Conservation (phyloP, 768 basidiomycete species). For the Amanita polypyramis region DNA sequence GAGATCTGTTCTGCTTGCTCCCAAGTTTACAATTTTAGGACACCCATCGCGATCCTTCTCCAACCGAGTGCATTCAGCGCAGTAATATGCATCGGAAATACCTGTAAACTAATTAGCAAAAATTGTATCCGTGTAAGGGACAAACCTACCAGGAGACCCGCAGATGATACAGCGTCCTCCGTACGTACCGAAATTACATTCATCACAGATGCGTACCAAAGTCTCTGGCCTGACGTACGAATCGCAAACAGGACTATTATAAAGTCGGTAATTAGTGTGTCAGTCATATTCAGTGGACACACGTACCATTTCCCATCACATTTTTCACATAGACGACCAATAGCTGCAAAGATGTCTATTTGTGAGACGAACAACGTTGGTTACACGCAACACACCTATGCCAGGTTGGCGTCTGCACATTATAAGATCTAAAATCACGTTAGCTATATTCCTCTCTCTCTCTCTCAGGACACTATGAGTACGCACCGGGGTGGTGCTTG, state of each 20-base stretch:
- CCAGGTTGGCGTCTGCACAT: slow-evolving; percentile 98
- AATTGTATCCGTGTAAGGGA: not conserved
- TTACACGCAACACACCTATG: slow-evolving; percentile 49
- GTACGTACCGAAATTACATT: slow-evolving; percentile 98
- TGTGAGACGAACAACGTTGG: not conserved
- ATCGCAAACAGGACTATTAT: slow-evolving; percentile 96
- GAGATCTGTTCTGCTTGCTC: slow-evolving; percentile 83
- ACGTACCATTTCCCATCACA: slow-evolving; percentile 98
- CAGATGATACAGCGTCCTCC: slow-evolving; percentile 98
- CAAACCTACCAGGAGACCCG: slow-evolving; percentile 72
- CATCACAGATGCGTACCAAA: slow-evolving; percentile 95
- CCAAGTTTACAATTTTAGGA: slow-evolving; percentile 96
- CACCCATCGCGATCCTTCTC: slow-evolving; percentile 98
- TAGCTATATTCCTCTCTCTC: not conserved
- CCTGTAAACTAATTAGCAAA: slow-evolving; percentile 34
- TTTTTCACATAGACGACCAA: slow-evolving; percentile 97
- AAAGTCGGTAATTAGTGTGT: not conserved
- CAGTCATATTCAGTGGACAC: no score
- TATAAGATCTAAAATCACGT: slow-evolving; percentile 63
- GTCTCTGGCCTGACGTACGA: slow-evolving; percentile 99
- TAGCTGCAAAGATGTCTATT: slow-evolving; percentile 42
- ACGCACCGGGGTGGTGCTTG: slow-evolving; percentile 78
- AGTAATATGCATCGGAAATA: slow-evolving; percentile 98
- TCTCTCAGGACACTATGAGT: not conserved
- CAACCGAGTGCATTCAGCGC: slow-evolving; percentile 91